These are phyloP conservation scores for Tetrahymena borealis DNA, from an alignment of 73 alveolate species.

Conservation along the genomic window DNA sequence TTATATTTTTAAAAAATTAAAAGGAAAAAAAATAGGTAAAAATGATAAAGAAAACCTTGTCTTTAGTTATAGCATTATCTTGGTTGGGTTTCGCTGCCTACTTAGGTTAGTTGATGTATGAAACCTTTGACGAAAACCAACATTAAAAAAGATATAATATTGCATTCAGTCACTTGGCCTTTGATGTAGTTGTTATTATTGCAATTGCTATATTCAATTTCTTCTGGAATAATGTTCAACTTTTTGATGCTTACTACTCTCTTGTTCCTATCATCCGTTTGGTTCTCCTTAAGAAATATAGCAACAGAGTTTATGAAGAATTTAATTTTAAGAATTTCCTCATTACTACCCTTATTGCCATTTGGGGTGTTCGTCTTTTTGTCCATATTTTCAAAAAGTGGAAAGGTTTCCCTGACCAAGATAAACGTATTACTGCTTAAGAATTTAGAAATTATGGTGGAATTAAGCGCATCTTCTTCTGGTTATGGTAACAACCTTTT, in stretches of 20 bases:
- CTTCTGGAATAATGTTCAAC: background rate
- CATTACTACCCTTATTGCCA: background rate
- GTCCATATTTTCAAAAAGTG: background rate
- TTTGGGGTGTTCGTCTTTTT: background rate
- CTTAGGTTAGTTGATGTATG: background rate
- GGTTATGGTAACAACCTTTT: background rate
- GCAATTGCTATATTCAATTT: background rate
- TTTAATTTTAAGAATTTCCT: background rate
- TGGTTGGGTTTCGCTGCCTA: background rate
- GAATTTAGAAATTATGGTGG: background rate
- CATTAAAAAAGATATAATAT: background rate
- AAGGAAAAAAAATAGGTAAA: background rate
- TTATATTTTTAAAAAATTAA: background rate
- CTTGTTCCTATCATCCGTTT: background rate
- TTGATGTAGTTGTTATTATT: background rate
- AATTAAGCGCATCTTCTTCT: background rate
- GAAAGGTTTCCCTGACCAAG: background rate
- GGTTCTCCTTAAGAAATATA: background rate
- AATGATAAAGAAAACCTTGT: background rate
- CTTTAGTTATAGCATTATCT: background rate
- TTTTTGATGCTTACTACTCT: background rate
- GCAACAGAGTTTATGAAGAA: background rate
- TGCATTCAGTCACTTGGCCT: background rate
- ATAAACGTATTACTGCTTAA: background rate
- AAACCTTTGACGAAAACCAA: background rate